Evolutionary conservation across 345 rosid genomes (phyloP).

Genomic region (Adansonia digitata): DNA sequence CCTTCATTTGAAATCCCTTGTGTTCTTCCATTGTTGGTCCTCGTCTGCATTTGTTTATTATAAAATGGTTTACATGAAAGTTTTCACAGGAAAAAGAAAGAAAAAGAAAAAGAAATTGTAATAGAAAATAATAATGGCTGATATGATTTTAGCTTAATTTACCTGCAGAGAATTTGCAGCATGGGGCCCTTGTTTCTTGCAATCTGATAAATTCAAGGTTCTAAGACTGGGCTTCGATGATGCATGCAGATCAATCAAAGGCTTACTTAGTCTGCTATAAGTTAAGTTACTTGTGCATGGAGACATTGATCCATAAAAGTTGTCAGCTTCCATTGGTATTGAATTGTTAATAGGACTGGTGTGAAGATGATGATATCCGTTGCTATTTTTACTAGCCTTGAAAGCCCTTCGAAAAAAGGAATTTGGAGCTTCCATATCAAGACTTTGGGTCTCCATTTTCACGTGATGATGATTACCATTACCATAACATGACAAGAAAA

Average conservation of each 20-base stretch:
- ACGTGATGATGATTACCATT: slow-evolving; percentile 10
- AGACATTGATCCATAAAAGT: slow-evolving; percentile 24
- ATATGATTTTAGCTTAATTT: slow-evolving; percentile 10
- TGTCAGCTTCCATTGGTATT: slow-evolving; percentile 21
- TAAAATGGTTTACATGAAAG: not conserved
- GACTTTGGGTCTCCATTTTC: slow-evolving; percentile 24
- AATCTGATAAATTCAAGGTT: slow-evolving; percentile 45
- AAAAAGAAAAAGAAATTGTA: not conserved
- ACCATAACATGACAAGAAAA: slow-evolving; percentile 18
- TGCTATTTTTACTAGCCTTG: slow-evolving; percentile 5
- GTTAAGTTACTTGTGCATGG: slow-evolving; percentile 26
- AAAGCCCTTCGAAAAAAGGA: slow-evolving; percentile 14
- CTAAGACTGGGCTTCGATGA: slow-evolving; percentile 38
- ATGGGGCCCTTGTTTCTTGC: slow-evolving; percentile 47
- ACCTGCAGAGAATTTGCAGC: slow-evolving; percentile 34
- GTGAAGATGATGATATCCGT: slow-evolving; percentile 21
- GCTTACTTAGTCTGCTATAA: slow-evolving; percentile 39
- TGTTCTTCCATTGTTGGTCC: slow-evolving; percentile 25
- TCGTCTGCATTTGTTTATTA: slow-evolving; percentile 28
- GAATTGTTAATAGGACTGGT: slow-evolving; percentile 3
- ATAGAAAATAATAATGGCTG: not conserved
- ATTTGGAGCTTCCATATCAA: slow-evolving; percentile 10
- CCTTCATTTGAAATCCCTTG: slow-evolving; percentile 44
- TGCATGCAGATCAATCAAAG: slow-evolving; percentile 37
- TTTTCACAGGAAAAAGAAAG: not conserved